These are phyloP conservation scores for Rhinocladiella similis DNA, from an alignment of 2,329 filamentous ascomycete species.

Conservation along the genomic window DNA sequence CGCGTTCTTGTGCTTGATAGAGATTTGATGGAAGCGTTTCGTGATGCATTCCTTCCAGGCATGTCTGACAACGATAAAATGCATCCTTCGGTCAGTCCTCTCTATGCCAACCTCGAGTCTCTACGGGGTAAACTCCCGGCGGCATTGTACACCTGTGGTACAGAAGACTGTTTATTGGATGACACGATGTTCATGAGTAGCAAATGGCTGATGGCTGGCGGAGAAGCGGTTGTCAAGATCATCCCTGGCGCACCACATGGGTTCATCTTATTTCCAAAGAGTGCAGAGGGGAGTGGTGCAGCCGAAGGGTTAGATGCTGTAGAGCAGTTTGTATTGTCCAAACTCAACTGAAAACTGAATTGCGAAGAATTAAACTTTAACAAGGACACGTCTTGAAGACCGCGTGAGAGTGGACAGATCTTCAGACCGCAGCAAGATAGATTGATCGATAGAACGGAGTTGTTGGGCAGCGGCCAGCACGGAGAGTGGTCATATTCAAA, in stretches of 20 bases:
- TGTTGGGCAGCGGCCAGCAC: background rate
- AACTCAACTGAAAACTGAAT: slow-evolving; percentile 5
- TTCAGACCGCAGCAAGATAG: background rate
- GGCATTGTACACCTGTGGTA: slow-evolving; percentile 57
- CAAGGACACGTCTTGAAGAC: too few species aligned
- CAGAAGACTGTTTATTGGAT: slow-evolving; percentile 54
- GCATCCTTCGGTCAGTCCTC: slow-evolving; percentile 49
- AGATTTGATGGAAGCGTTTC: slow-evolving; percentile 49
- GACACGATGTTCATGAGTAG: slow-evolving; percentile 54
- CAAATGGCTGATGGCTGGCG: slow-evolving; percentile 55
- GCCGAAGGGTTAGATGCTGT: slow-evolving; percentile 26
- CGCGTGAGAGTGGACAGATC: background rate
- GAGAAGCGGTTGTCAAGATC: slow-evolving; percentile 53
- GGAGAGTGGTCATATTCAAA: background rate
- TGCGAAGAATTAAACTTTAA: background rate
- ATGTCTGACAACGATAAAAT: slow-evolving; percentile 44
- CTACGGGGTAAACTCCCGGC: slow-evolving; percentile 45
- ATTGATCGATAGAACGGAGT: background rate
- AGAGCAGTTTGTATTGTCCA: slow-evolving; percentile 23
- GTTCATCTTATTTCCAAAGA: slow-evolving; percentile 34
- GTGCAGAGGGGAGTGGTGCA: slow-evolving; percentile 20
- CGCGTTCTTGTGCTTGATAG: slow-evolving; percentile 46
- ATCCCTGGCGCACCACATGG: slow-evolving; percentile 56
- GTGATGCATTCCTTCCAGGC: slow-evolving; percentile 48
- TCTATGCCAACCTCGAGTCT: slow-evolving; percentile 49